Evolutionary conservation across 2,329 filamentous ascomycete species (phyloP).

Genomic region (Colletotrichum cordylinicola): DNA sequence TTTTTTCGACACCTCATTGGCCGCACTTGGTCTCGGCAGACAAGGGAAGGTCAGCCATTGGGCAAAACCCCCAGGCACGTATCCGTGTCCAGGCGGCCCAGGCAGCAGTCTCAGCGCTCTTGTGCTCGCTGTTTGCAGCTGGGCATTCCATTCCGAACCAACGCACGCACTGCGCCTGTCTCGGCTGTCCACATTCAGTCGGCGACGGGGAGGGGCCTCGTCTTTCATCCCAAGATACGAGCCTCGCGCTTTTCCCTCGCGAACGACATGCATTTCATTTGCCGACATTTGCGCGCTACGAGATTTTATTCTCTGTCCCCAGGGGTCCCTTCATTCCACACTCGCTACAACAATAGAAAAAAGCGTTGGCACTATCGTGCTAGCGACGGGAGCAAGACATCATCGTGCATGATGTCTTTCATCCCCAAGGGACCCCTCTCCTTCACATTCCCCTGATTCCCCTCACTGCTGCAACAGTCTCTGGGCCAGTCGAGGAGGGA

Average conservation of each 20-base stretch:
- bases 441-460: not conserved
- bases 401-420: constrained; percentile 1
- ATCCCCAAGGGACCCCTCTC: not conserved
- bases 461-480: not conserved
- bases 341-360: not conserved
- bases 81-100: not conserved
- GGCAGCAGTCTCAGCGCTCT: constrained; percentile 1
- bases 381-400: not conserved
- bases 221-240: not conserved
- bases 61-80: not conserved
- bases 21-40: not conserved
- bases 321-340: not conserved
- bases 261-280: not conserved
- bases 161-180: not conserved
- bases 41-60: not conserved
- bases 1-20: not conserved
- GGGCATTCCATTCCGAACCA: not conserved
- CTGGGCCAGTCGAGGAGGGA: not conserved
- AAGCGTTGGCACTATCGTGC: not conserved
- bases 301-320: not conserved
- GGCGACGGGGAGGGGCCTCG: not conserved
- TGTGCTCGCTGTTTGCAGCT: not conserved
- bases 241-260: not conserved
- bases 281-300: not conserved
- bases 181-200: not conserved